Evolutionary conservation across 2,329 filamentous ascomycete genomes (phyloP), one percentile per base, ranked within the genome.

Genomic region (Phialocephala sp.): DNA sequence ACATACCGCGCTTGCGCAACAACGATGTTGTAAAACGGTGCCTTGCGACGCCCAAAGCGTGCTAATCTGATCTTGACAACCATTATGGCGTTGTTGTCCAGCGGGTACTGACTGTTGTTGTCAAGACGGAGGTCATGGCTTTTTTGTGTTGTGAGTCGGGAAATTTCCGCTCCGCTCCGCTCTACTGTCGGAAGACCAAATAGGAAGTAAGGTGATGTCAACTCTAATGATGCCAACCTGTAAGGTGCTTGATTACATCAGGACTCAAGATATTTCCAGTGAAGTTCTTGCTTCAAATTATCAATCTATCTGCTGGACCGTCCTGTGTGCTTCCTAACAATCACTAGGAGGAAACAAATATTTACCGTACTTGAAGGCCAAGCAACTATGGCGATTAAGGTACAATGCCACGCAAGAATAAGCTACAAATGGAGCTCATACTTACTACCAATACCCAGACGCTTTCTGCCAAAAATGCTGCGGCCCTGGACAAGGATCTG

Each of bases 1-100:
- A 69, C 84, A 71, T 86, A 96, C 92, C 94, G 89, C 56, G 94
- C 94, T 76, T 98, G 94, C 18, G 93, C 87, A 70, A 99, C 92
- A 71, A 98, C 93, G 70, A 99, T 97, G 82, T 99, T 99, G 85
- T 97, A 99, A 74, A 97, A 91, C 2, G 95, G 94, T n/a, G 87
- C 79, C 77, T 97, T 94, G 71, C 87, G 88, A 79, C 91, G 92
- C 77, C 94, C 93, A 79, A 98, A 97, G 79, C 95, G 94, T 73
- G 95, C 92, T 73, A 99, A 89, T 66, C 95, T 91, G 79, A 99
- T 95, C 79, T 91, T 91, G 75, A 99, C 85, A 68, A 98, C 94
- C 95, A 99, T 97, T 24, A 73, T 85, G 67, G 64, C 50, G 37
- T 54, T 18, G 59, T 61, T 36, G 47, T 39, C 47, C 54, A 14